Conservation (phyloP, 1,139 yeast species). For the Suhomyces taliae region DNA sequence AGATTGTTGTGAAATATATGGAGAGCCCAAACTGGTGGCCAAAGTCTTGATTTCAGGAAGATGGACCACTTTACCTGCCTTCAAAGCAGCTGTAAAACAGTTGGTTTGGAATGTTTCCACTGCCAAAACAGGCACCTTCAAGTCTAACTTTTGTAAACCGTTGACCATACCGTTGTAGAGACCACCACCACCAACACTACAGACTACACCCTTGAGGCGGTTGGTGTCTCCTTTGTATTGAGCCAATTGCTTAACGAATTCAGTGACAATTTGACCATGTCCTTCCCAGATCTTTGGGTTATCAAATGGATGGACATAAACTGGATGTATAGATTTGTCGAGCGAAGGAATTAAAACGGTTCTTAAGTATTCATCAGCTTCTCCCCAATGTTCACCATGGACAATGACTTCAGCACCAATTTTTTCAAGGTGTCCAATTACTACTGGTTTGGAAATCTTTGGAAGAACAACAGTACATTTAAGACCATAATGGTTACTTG, state of each 20-base stretch:
- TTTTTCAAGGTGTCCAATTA: constrained; percentile 23
- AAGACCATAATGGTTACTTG: constrained; percentile 26
- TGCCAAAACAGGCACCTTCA: constrained; percentile 27
- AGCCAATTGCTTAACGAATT: constrained; percentile 23
- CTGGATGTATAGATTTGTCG: constrained; percentile 20
- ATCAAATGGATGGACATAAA: constrained; percentile 46
- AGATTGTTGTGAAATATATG: constrained; percentile 33
- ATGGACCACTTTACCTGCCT: constrained; percentile 27
- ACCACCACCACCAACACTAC: constrained; percentile 48
- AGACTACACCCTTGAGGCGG: constrained; percentile 35
- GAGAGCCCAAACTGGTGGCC: constrained; percentile 44
- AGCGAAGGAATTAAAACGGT: constrained; percentile 19
- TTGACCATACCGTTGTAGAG: constrained; percentile 38
- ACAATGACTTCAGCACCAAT: constrained; percentile 33
- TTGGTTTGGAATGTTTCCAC: constrained; percentile 44
- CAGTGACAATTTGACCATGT: constrained; percentile 37
- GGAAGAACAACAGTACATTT: constrained; percentile 46
- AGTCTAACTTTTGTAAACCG: constrained; percentile 27
- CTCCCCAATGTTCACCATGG: constrained; percentile 37
- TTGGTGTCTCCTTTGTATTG: constrained; percentile 16
- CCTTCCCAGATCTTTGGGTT: constrained; percentile 42
- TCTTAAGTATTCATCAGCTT: constrained; percentile 36
- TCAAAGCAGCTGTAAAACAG: constrained; percentile 34
- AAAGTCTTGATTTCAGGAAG: constrained; percentile 32
- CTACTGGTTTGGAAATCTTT: constrained; percentile 23